Evolutionary conservation across 192 early-diverging fungal genomes (phyloP).

Genomic region (Entomortierella chlamydospora): DNA sequence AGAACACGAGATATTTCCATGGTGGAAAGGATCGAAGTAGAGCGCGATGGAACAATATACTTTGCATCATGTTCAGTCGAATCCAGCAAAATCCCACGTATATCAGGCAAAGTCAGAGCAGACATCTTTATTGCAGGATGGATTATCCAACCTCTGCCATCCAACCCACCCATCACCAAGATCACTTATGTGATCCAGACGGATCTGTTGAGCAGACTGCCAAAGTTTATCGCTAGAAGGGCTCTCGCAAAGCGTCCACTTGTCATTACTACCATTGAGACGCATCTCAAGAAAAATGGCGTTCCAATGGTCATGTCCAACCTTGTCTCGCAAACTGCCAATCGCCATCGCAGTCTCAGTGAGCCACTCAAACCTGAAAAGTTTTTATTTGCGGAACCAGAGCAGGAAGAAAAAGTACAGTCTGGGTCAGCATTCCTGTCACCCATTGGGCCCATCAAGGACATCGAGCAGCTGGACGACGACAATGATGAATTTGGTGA

Average conservation of each 20-base stretch:
- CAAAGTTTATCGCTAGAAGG: slow-evolving; percentile 67
- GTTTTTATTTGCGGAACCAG: slow-evolving; percentile 23
- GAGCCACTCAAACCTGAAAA: slow-evolving; percentile 39
- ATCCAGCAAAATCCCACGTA: slow-evolving; percentile 57
- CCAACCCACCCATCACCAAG: slow-evolving; percentile 60
- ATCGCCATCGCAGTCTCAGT: slow-evolving; percentile 49
- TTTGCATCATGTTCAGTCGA: slow-evolving; percentile 64
- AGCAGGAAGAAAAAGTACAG: slow-evolving; percentile 15
- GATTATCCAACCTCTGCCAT: slow-evolving; percentile 64
- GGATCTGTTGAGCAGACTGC: slow-evolving; percentile 63
- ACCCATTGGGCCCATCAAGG: slow-evolving; percentile 17
- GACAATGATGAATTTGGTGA: slow-evolving; percentile 29
- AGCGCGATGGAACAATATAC: slow-evolving; percentile 59
- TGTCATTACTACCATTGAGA: slow-evolving; percentile 62
- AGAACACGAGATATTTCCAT: slow-evolving; percentile 48
- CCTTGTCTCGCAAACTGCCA: slow-evolving; percentile 35
- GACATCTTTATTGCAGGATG: slow-evolving; percentile 64
- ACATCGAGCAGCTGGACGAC: slow-evolving; percentile 12
- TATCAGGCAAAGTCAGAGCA: slow-evolving; percentile 56
- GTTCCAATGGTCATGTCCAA: slow-evolving; percentile 50
- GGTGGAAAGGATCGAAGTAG: slow-evolving; percentile 60
- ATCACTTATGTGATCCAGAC: slow-evolving; percentile 68
- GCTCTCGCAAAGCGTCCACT: slow-evolving; percentile 61
- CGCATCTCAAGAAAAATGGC: slow-evolving; percentile 65
- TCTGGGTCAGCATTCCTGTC: slow-evolving; percentile 43